Conservation (phyloP, 768 basidiomycete species). For the Pholiota conissans region DNA sequence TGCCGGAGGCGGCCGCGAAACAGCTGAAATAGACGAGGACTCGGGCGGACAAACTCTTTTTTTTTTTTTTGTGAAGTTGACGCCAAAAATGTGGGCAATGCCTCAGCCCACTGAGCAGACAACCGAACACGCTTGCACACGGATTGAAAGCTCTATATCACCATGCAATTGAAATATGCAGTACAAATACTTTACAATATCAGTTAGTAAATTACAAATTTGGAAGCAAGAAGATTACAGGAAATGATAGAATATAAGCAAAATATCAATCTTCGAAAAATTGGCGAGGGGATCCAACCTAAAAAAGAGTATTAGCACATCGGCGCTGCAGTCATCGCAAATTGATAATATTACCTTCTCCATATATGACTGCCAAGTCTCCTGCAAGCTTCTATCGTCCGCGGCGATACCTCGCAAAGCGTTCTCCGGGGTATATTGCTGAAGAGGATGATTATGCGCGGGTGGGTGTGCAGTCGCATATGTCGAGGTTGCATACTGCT, state of each 20-base stretch:
- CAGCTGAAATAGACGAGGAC: too few relatives aligned
- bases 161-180: too few relatives aligned
- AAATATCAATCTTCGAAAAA: conserved; percentile 34
- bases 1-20: too few relatives aligned
- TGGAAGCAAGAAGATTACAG: not conserved
- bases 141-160: too few relatives aligned
- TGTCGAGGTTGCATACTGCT: conserved; percentile 17
- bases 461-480: conserved; percentile 12
- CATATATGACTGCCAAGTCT: conserved; percentile 74
- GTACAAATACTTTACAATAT: too few relatives aligned
- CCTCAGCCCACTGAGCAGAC: too few relatives aligned
- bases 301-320: not conserved
- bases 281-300: conserved; percentile 45
- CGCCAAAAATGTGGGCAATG: too few relatives aligned
- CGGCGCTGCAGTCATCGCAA: too few relatives aligned
- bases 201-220: not conserved
- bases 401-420: conserved; percentile 48
- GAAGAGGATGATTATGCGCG: conserved; percentile 23
- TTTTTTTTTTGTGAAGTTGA: too few relatives aligned
- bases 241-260: not conserved
- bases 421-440: conserved; percentile 48
- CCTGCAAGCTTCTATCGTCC: conserved; percentile 58
- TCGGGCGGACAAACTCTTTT: too few relatives aligned
- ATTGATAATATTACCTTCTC: conserved; percentile 54
- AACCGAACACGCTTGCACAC: too few relatives aligned